Base-by-base conservation (phyloP, 1,284 basidiomycete species). In the Melampsora larici-populina region DNA sequence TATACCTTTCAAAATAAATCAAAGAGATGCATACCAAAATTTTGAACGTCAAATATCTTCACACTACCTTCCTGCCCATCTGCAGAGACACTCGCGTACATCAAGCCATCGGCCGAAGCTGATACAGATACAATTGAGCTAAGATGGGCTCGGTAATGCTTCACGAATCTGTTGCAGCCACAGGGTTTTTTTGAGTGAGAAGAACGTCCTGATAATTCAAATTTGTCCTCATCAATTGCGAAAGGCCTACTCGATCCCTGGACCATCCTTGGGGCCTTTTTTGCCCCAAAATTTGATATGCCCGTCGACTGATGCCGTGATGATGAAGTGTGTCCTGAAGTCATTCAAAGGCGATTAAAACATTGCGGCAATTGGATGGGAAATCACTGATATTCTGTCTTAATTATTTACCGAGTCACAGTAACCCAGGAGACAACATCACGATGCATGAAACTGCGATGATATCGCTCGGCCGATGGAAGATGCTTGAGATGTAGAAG, bases 261-360 rank as follows among this genome's bases (percentile, higher is more conserved):
- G 74, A 49, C 43, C 76, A 40, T 78, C 49, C 24, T 74, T 66
- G 5, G 72, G 31, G n/a, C 67, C 91, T 85, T 97, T 94, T 85
- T 99, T 99, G 87, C 97, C 98, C 97, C 97, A 99, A 36, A 99
- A 86, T 84, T 99, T 99, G 81, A 99, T 86, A 84, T 96, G 92
- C 0, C 97, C 97, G 82, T 99, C 96, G 15, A 94, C 85, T 1
- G 94, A 97, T 0, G 95, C 94, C 1, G 97, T 99, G 78, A 99
- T 88, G 72, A 98, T 83, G 82, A 98, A 99, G 80, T 94, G 90
- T 5, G 93, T 95, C 82, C 93, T 95, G 81, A 17, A 40, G 17
- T 18, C 15, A 48, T 18, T 13, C 21, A n/a, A 31, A 36, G 4
- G 1, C 1, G 1, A 43, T 43, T 1, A 9, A 13, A 9, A 43